A percentile compares a stretch with the other conserved stretches of the same genome.
These are phyloP conservation scores for Rhodotorula kratochvilovae DNA, from an alignment of 768 basidiomycete species.

Conservation along the genomic window DNA sequence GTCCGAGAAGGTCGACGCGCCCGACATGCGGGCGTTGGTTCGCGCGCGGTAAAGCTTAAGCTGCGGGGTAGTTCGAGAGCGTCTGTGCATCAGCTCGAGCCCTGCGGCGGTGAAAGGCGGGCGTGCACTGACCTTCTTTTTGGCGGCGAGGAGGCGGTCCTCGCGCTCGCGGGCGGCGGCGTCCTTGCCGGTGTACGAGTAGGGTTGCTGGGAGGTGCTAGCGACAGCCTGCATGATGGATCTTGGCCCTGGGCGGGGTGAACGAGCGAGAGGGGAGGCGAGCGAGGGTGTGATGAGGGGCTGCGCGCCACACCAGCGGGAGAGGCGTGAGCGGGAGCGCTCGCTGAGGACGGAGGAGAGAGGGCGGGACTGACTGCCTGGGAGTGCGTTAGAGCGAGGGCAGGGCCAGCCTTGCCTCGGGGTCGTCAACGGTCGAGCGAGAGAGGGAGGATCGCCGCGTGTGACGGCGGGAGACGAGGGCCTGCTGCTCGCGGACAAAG, in stretches of 20 bases:
- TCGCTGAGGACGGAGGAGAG: too few species aligned
- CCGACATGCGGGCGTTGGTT: constrained; percentile 17
- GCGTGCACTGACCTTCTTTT: constrained; percentile 40
- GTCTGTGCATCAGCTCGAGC: background rate
- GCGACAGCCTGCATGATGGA: constrained; percentile 4
- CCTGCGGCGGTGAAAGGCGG: too few species aligned
- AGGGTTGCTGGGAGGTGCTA: constrained; percentile 2
- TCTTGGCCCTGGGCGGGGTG: background rate
- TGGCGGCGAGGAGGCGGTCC: constrained; percentile 40
- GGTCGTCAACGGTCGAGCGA: too few species aligned
- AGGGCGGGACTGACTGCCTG: too few species aligned
- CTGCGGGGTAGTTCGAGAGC: constrained; percentile 11
- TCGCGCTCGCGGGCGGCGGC: constrained; percentile 37
- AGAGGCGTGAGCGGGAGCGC: too few species aligned
- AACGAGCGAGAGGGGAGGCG: background rate
- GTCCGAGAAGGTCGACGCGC: background rate
- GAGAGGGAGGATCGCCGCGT: too few species aligned
- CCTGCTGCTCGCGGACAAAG: too few species aligned
- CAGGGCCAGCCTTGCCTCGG: too few species aligned
- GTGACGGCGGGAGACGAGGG: too few species aligned
- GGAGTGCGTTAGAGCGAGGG: too few species aligned
- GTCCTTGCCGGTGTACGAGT: constrained; percentile 23
- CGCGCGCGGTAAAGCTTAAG: constrained; percentile 41
- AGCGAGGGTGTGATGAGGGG: background rate
- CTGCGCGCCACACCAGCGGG: too few species aligned